Base-by-base conservation (phyloP, 257 asterid genomes). In the Buddleja alternifolia region DNA sequence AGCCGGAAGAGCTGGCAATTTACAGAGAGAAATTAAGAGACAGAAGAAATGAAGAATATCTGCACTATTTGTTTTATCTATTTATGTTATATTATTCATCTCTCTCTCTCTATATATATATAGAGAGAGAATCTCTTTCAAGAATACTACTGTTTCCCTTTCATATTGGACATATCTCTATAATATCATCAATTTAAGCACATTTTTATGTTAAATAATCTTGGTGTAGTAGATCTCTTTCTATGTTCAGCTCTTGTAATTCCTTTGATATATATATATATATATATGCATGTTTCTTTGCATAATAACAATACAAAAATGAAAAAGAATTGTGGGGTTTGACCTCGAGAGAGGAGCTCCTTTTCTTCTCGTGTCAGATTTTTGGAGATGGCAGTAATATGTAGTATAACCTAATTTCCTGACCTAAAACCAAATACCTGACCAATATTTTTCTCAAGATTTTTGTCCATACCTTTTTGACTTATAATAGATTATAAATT, bases 1-100 rank as follows among this genome's bases (percentile, higher is more conserved):
- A n/a, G n/a, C n/a, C n/a, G n/a, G 2, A 29, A 29, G 34, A 70
- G 80, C 75, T 73, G 79, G 81, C 81, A 80, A 60, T 23, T 76
- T 50, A 50, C 7, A 48, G 51, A 71, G 76, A 48, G 66, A 63
- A 51, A 62, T 19, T 54, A 40, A 23, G 36, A 51, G 56, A 40
- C 7, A 53, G 24, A 61, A 72, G 65, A 59, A 73, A 59, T 20
- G 56, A 74, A 67, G 80, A 54, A 75, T 71, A 75, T 68, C 52
- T 72, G 81, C 66, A 51, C 45, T 25, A 29, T 12, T 37, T 69
- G 50, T 72, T 77, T 53, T 53, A 46, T 66, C 73, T 61, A 11
- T 41, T 48, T 16, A 21, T 62, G 36, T 50, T 63, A 32, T 69
- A 60, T 46, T 48, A 50, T 44, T 1, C 58, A 37, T 8, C 1